These are phyloP conservation scores for Gossypium ekmanianum DNA, from an alignment of 345 rosid species.

Conservation along the genomic window DNA sequence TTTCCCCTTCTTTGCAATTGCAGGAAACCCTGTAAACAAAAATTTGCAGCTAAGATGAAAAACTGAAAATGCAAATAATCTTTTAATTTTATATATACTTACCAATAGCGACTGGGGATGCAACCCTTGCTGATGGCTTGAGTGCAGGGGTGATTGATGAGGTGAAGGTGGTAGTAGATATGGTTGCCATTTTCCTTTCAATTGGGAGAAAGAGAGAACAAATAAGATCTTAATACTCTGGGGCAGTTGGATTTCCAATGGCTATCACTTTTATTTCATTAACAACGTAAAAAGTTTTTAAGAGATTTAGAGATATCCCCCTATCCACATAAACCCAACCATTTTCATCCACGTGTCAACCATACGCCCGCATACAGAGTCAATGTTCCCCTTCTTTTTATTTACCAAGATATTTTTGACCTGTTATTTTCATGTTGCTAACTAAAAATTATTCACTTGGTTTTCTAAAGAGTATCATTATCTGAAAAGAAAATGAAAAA, in stretches of 20 bases:
- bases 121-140: constrained; percentile 35
- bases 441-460: too few species aligned
- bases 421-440: too few species aligned
- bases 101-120: constrained; percentile 63
- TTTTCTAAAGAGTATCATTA: too few species aligned
- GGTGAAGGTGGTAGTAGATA: constrained; percentile 43
- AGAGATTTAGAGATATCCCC: constrained; percentile 33
- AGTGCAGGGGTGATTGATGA: constrained; percentile 43
- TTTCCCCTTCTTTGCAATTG: constrained; percentile 46
- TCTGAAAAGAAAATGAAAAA: too few species aligned
- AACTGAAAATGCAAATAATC: neutral
- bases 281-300: neutral
- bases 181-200: constrained; percentile 51
- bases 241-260: constrained; percentile 7
- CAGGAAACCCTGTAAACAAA: constrained; percentile 55
- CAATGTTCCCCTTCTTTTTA: too few species aligned
- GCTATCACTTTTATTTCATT: constrained; percentile 18
- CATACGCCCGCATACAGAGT: constrained; percentile 23
- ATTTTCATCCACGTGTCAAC: constrained; percentile 52
- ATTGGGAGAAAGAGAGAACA: neutral
- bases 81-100: constrained; percentile 24
- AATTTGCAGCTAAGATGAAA: neutral
- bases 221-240: neutral
- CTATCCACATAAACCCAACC: constrained; percentile 57
- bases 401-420: too few species aligned